Base-by-base conservation (phyloP, 495 filamentous ascomycete genomes). In the Hypoxylon trugodes region DNA sequence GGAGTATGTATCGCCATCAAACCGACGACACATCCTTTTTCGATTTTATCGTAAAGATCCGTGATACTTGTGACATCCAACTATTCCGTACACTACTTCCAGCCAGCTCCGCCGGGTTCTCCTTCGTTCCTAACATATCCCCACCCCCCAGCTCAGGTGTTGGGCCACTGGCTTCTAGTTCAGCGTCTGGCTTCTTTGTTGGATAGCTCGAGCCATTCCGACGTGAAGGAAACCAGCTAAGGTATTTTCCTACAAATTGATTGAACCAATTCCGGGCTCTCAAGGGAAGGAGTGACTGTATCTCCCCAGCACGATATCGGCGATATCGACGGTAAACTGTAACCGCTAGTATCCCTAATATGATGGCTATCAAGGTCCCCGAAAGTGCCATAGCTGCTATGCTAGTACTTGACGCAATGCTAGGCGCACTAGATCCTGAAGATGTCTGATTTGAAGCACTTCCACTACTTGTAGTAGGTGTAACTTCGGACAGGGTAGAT, bases 351-450 rank as follows among this genome's bases (percentile, higher is more conserved):
- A 69, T 63, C 41, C 69, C 66, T 0, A 73, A 26, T 1, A 73
- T 53, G 9, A 77, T 63, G 0, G 58, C 58, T 8, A 70, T 69
- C 0, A 75, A 63, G 19, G 77, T 55, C 5, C 64, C 70, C 1
- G 73, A 60, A 3, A 77, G 47, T 0, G 74, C 68, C 26, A 74
- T 72, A 19, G 77, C 61, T 6, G 67, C 68, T n/a, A 67, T 69
- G 18, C 59, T 74, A 6, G 69, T 61, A 4, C 55, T 61, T 0
- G 69, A 72, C 13, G 54, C 53, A 1, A 60, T 21, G 4, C 33
- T 42, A 7, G 61, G 35, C 2, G 52, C 24, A 15, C 10, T 33
- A 16, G 41, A 56, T 1, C 32, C 26, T 19, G 26, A 12, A 13
- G 2, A 22, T n/a, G 15, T 24, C 12, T 18, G 7, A 6, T 12